phyloP scores from a whole-genome alignment of 768 basidiomycete genomes.

The Tylopilus cervinicoccineus region DNA sequence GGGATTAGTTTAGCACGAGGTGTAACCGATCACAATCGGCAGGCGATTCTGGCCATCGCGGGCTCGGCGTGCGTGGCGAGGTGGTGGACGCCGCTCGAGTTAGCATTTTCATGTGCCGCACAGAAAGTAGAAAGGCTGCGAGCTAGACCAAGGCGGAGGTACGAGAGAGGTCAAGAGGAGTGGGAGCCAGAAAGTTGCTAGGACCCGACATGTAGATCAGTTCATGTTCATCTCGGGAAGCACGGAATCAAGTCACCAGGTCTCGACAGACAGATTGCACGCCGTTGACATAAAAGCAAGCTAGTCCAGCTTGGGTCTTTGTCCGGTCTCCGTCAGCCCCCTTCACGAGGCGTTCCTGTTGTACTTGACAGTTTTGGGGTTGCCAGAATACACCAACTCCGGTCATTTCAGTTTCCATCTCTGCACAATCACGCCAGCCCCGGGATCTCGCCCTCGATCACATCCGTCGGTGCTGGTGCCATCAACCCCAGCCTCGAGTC shows the following conservation, averaged over 20 bases:
- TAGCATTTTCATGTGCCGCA: slow-evolving; percentile 15
- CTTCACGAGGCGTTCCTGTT: slow-evolving; percentile 20
- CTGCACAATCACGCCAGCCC: slow-evolving; percentile 2
- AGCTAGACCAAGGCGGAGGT: slow-evolving; percentile 4
- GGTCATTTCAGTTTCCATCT: neutral
- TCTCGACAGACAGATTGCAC: slow-evolving; percentile 8
- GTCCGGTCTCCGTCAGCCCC: slow-evolving; percentile 10
- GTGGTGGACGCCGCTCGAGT: slow-evolving; percentile 2
- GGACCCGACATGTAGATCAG: slow-evolving; percentile 20
- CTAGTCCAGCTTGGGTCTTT: slow-evolving; percentile 1
- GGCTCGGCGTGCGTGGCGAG: slow-evolving; percentile 3
- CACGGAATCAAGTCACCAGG: slow-evolving; percentile 5
- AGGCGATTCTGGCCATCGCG: slow-evolving; percentile 7
- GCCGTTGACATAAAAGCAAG: slow-evolving; percentile 28
- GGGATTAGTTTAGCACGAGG: slow-evolving; percentile 37
- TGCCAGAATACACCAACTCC: slow-evolving; percentile 6
- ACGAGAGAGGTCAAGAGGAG: neutral
- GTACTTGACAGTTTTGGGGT: slow-evolving; percentile 33
- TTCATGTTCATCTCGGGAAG: slow-evolving; percentile 1
- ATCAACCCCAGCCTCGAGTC: slow-evolving; percentile 7
- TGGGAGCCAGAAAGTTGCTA: neutral
- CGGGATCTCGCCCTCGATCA: neutral
- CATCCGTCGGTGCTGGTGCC: neutral
- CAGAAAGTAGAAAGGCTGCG: slow-evolving; percentile 6
- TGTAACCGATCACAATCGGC: slow-evolving; percentile 18